Conservation (phyloP, 108 stramenopile genomes). For the Cyclotella baltica region DNA sequence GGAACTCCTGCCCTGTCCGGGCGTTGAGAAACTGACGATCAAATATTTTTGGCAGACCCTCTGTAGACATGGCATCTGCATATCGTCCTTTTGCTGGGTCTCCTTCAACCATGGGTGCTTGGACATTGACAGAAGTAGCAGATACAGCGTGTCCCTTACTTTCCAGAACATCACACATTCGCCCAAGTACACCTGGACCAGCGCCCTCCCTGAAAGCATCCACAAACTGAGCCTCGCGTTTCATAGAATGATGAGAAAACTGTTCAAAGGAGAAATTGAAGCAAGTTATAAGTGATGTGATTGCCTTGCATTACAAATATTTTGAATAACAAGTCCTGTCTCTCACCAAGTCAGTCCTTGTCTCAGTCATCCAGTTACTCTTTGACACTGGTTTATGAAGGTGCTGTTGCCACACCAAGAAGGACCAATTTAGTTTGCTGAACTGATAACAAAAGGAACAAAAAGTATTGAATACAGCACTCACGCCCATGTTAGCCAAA, state of each 20-base stretch:
- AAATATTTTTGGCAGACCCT: constrained; percentile 35
- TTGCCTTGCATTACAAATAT: too few relatives aligned
- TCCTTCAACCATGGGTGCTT: constrained; percentile 39
- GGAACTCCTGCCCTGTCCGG: constrained; percentile 13
- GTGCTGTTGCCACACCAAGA: constrained; percentile 15
- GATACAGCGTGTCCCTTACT: constrained; percentile 37
- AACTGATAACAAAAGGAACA: background rate
- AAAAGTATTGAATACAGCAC: background rate
- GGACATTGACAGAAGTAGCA: constrained; percentile 31
- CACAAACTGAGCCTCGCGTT: constrained; percentile 35
- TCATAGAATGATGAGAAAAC: constrained; percentile 47
- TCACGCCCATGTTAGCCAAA: constrained; percentile 48
- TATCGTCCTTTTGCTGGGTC: constrained; percentile 36
- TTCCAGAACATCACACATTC: constrained; percentile 53
- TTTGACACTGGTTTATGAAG: constrained; percentile 52
- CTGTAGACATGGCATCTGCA: constrained; percentile 35
- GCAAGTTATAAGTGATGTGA: too few relatives aligned
- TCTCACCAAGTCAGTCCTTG: constrained; percentile 44
- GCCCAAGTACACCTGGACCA: constrained; percentile 49
- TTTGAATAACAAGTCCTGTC: too few relatives aligned
- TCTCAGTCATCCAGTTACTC: constrained; percentile 50
- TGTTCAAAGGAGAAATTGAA: too few relatives aligned
- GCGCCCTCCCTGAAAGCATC: constrained; percentile 50
- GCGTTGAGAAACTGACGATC: constrained; percentile 42
- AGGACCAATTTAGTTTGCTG: background rate